These are phyloP conservation scores for Castanea crenata DNA, from an alignment of 306 rosid genomes.

Conservation along the genomic window DNA sequence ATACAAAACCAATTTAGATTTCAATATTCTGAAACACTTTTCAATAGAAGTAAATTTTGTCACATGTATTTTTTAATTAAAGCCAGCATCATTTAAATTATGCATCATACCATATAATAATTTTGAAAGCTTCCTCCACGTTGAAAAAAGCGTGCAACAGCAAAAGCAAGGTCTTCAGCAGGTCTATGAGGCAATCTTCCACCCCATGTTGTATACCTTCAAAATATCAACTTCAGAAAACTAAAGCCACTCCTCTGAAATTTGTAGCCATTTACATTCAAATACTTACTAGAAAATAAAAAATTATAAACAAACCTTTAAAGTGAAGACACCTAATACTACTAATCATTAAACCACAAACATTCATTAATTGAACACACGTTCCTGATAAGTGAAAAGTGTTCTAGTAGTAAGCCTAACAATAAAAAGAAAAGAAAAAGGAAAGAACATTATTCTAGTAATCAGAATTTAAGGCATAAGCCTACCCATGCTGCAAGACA, in stretches of 20 bases:
- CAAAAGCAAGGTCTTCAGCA: conserved; percentile 96
- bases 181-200: conserved; percentile 90
- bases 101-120: conserved; percentile 78
- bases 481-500: not conserved
- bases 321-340: not conserved
- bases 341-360: not conserved
- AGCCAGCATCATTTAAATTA: conserved; percentile 12
- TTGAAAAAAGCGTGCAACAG: conserved; percentile 92
- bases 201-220: conserved; percentile 90
- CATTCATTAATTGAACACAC: conserved; percentile 1
- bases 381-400: not conserved
- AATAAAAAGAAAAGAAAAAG: not conserved
- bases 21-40: not conserved
- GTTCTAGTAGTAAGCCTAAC: not conserved
- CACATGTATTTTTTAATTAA: not conserved
- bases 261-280: conserved; percentile 1
- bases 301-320: not conserved
- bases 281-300: conserved; percentile 5
- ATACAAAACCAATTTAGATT: not conserved
- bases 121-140: conserved; percentile 98
- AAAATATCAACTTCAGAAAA: conserved; percentile 29
- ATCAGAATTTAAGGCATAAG: not conserved
- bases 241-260: not conserved
- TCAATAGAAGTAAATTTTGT: not conserved
- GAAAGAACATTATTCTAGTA: not conserved